Conservation (phyloP, 169 alveolate genomes). For the Plasmodium gaboni region DNA sequence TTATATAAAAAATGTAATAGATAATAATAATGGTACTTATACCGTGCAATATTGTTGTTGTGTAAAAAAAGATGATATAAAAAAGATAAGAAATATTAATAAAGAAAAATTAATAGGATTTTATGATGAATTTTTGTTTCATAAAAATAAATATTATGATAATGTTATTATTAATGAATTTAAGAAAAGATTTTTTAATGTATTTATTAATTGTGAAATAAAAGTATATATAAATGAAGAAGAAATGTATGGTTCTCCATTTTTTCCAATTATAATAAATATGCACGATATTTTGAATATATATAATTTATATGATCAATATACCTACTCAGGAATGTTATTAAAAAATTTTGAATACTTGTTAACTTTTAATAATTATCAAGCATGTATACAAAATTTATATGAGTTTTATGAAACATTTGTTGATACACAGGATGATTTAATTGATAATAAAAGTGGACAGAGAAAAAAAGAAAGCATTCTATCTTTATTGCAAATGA, state of each 20-base stretch:
- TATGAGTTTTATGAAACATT: slow-evolving; percentile 11
- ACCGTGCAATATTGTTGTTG: slow-evolving; percentile 34
- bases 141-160: slow-evolving; percentile 35
- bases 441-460: neutral
- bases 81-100: slow-evolving; percentile 12
- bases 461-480: neutral
- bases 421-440: slow-evolving; percentile 1
- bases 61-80: slow-evolving; percentile 41
- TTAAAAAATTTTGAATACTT: slow-evolving; percentile 65
- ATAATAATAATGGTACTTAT: slow-evolving; percentile 73
- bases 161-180: slow-evolving; percentile 41
- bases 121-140: slow-evolving; percentile 54
- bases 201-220: slow-evolving; percentile 38
- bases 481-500: neutral
- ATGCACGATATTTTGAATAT: slow-evolving; percentile 40
- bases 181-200: slow-evolving; percentile 16
- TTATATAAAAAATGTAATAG: slow-evolving; percentile 69
- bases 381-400: slow-evolving; percentile 19
- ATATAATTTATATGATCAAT: slow-evolving; percentile 60
- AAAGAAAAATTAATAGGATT: slow-evolving; percentile 35
- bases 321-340: slow-evolving; percentile 66
- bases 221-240: slow-evolving; percentile 60
- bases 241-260: slow-evolving; percentile 64
- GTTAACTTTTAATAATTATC: slow-evolving; percentile 25
- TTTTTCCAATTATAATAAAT: slow-evolving; percentile 60